These are phyloP conservation scores for Citrus unshiu DNA, from an alignment of 345 rosid genomes.

Conservation along the genomic window DNA sequence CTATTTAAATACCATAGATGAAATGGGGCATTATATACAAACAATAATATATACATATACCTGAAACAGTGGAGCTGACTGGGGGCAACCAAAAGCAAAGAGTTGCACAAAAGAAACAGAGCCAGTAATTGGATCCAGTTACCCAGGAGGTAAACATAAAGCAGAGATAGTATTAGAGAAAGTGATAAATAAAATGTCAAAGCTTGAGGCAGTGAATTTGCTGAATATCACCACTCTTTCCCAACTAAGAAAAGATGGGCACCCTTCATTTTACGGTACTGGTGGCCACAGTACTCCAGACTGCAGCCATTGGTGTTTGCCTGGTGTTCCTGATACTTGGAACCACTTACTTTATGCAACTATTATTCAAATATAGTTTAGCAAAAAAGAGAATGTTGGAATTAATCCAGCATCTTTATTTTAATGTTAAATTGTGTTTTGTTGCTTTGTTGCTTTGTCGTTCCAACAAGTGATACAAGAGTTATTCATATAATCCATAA, in stretches of 20 bases:
- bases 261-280: conserved; percentile 49
- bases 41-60: too few relatives aligned
- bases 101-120: conserved; percentile 41
- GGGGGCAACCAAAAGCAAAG: conserved; percentile 41
- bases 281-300: conserved; percentile 42
- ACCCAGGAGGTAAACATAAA: conserved; percentile 39
- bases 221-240: conserved; percentile 39
- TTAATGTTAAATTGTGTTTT: too few relatives aligned
- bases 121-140: conserved; percentile 29
- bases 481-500: too few relatives aligned
- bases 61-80: conserved; percentile 43
- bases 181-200: conserved; percentile 29
- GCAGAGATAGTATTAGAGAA: conserved; percentile 46
- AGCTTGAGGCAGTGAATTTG: conserved; percentile 28
- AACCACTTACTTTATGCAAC: too few relatives aligned
- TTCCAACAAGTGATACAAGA: too few relatives aligned
- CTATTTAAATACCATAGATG: too few relatives aligned
- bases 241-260: conserved; percentile 54
- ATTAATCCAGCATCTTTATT: too few relatives aligned
- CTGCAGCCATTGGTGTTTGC: conserved; percentile 68
- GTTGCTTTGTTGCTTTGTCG: too few relatives aligned
- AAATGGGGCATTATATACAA: too few relatives aligned
- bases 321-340: conserved; percentile 56
- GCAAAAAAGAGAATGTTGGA: too few relatives aligned
- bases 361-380: too few relatives aligned